Conservation (phyloP, 257 asterid genomes). For the Striga asiatica region DNA sequence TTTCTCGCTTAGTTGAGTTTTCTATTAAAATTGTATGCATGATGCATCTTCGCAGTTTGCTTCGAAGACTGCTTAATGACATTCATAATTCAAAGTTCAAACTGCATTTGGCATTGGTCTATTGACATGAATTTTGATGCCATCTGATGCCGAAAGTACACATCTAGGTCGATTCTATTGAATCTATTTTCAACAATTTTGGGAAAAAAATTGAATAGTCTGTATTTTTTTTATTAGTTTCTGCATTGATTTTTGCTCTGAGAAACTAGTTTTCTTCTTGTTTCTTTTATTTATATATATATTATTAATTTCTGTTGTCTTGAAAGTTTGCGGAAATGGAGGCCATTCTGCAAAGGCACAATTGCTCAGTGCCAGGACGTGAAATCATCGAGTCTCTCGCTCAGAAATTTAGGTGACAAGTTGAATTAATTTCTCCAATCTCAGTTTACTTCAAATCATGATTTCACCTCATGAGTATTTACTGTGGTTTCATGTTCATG, state of each 20-base stretch:
- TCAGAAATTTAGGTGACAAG: slow-evolving; percentile 48
- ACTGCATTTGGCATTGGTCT: no score
- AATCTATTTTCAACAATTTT: no score
- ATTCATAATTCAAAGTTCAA: no score
- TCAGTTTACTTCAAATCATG: not conserved
- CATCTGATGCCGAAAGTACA: not conserved
- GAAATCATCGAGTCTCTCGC: slow-evolving; percentile 52
- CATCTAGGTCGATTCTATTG: no score
- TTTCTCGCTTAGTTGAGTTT: no score
- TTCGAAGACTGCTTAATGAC: no score
- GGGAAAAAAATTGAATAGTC: no score
- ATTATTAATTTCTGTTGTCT: no score
- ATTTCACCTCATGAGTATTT: not conserved
- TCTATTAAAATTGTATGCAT: no score
- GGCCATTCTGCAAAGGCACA: slow-evolving; percentile 48
- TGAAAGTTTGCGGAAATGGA: slow-evolving; percentile 66
- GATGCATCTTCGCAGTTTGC: no score
- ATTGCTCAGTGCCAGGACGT: slow-evolving; percentile 40
- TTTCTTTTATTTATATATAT: not conserved
- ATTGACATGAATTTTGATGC: not conserved
- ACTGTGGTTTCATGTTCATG: slow-evolving; percentile 10
- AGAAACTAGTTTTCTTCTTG: no score
- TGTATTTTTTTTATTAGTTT: not conserved
- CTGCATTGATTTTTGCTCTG: no score
- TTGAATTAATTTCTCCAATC: not conserved